A percentile compares a stretch with the other conserved stretches of the same genome.
Conservation (phyloP, 2,329 filamentous ascomycete genomes). For the Zopfia rhizophila region DNA sequence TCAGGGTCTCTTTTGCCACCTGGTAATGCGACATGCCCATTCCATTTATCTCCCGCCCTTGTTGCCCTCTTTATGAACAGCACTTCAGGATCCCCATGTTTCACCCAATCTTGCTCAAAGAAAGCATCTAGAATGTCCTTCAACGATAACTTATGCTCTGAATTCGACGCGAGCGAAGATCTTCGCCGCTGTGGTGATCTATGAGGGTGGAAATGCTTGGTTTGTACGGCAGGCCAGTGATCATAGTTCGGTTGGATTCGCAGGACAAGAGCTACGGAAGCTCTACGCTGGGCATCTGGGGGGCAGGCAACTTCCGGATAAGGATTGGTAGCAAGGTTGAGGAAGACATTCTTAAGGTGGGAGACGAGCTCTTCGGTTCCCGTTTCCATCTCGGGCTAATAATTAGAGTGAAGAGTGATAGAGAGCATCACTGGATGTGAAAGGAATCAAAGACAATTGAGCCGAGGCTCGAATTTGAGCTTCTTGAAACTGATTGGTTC, state of each 20-base stretch:
- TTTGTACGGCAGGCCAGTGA: constrained; percentile 59
- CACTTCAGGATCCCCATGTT: constrained; percentile 73
- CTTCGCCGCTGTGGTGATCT: constrained; percentile 34
- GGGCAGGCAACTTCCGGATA: constrained; percentile 63
- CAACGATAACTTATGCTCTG: constrained; percentile 40
- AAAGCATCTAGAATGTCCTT: constrained; percentile 64
- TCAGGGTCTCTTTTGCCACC: constrained; percentile 74
- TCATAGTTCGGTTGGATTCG: constrained; percentile 68
- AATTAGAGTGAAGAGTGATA: not conserved
- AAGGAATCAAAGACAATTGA: constrained; percentile 11
- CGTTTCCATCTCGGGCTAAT: constrained; percentile 28
- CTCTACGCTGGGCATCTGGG: constrained; percentile 65
- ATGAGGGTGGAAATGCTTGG: constrained; percentile 30
- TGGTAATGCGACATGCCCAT: constrained; percentile 73
- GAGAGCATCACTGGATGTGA: not conserved
- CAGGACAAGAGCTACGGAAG: constrained; percentile 73
- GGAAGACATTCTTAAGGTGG: constrained; percentile 55
- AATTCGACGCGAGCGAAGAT: constrained; percentile 36
- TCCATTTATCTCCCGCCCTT: constrained; percentile 74
- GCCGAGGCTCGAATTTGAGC: constrained; percentile 28
- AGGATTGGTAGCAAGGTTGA: constrained; percentile 55
- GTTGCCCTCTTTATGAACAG: constrained; percentile 77
- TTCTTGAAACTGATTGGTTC: constrained; percentile 25
- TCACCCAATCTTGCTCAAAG: constrained; percentile 73
- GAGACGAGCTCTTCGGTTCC: constrained; percentile 44